Conservation (phyloP, 768 basidiomycete species). For the Multifurca ochricompacta region DNA sequence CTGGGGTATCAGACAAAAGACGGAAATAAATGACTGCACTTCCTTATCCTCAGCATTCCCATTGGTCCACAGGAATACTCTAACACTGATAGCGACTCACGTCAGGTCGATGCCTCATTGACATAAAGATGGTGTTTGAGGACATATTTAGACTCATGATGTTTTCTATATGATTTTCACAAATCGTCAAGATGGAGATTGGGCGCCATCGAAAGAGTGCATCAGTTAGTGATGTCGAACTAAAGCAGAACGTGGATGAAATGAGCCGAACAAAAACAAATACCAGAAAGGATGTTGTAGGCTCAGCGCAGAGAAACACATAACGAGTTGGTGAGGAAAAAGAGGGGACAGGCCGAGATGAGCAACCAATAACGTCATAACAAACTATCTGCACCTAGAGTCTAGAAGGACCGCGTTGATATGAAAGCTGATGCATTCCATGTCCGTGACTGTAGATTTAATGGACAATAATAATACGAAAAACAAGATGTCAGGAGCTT, state of each 20-base stretch:
- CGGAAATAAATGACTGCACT: neutral
- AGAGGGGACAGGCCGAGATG: neutral
- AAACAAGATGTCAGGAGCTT: neutral
- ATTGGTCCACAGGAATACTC: too few species aligned
- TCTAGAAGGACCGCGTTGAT: neutral
- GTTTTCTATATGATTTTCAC: too few species aligned
- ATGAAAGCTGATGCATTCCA: neutral
- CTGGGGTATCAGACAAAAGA: conserved; percentile 26
- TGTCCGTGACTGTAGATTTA: neutral
- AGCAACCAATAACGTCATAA: neutral
- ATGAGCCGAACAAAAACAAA: neutral
- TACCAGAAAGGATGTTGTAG: neutral
- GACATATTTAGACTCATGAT: too few species aligned
- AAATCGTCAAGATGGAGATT: too few species aligned
- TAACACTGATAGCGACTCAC: too few species aligned
- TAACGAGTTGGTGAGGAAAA: neutral
- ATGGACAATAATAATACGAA: neutral
- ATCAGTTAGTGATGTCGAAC: too few species aligned
- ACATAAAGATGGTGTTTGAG: too few species aligned
- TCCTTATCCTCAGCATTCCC: too few species aligned
- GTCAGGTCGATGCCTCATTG: too few species aligned
- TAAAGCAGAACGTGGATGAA: neutral
- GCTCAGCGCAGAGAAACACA: neutral
- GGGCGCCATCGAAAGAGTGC: too few species aligned
- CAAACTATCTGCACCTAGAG: neutral